A percentile compares a stretch with the other conserved stretches of the same genome.
Conservation (phyloP, 108 stramenopile genomes). For the Ochromonas danica region DNA sequence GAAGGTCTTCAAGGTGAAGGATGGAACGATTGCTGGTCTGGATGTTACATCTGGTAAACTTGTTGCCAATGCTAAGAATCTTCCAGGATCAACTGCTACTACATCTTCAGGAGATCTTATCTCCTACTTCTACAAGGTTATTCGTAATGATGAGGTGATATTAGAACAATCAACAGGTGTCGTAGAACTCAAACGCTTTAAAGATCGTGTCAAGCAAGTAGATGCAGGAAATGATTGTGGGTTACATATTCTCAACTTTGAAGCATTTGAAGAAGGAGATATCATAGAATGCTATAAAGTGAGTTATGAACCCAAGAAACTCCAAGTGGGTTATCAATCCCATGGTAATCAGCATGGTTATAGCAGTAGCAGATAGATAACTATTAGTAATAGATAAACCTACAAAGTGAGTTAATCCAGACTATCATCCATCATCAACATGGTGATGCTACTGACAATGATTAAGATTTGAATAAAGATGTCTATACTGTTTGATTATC, state of each 20-base stretch:
- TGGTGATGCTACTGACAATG: too few relatives aligned
- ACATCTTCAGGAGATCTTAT: neutral
- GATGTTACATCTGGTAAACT: neutral
- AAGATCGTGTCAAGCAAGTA: constrained; percentile 77
- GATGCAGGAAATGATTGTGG: constrained; percentile 87
- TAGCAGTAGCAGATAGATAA: too few relatives aligned
- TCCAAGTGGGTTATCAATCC: too few relatives aligned
- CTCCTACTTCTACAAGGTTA: constrained; percentile 9
- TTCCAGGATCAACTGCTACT: neutral
- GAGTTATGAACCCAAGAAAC: too few relatives aligned
- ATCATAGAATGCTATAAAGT: constrained; percentile 78
- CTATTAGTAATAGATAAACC: too few relatives aligned
- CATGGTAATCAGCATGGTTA: too few relatives aligned
- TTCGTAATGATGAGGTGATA: constrained; percentile 37
- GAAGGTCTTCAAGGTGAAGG: neutral
- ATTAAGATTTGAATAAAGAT: too few relatives aligned
- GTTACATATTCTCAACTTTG: constrained; percentile 77
- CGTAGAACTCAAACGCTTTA: constrained; percentile 38
- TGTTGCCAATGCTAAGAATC: neutral
- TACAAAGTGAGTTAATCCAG: too few relatives aligned
- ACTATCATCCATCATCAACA: too few relatives aligned
- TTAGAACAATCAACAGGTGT: constrained; percentile 7
- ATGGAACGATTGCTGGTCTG: neutral
- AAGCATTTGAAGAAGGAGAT: constrained; percentile 84
- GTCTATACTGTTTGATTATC: too few relatives aligned